Evolutionary conservation across 768 basidiomycete genomes (phyloP).

Genomic region (Russula dissimulans): DNA sequence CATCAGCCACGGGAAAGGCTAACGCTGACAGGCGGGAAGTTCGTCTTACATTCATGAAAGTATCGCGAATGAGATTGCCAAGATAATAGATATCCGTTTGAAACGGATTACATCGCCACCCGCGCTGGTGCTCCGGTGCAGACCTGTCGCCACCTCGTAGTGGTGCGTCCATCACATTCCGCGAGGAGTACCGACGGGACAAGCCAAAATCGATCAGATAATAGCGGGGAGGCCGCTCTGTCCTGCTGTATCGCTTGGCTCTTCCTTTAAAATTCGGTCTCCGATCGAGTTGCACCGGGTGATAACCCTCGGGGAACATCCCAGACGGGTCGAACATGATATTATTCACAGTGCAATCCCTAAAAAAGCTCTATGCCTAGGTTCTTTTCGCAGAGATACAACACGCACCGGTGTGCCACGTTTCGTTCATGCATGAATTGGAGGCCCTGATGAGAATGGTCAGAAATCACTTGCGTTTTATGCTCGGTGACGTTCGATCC

Average conservation of each 20-base stretch:
- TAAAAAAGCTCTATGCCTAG: background rate
- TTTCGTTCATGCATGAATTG: background rate
- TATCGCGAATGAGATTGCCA: slow-evolving; percentile 20
- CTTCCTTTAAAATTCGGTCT: background rate
- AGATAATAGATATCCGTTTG: slow-evolving; percentile 22
- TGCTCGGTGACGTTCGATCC: background rate
- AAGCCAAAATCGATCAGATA: slow-evolving; percentile 27
- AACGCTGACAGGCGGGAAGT: background rate
- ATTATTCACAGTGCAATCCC: slow-evolving; percentile 10
- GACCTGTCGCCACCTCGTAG: slow-evolving; percentile 22
- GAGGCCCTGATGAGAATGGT: slow-evolving; percentile 1
- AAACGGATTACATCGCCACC: slow-evolving; percentile 20
- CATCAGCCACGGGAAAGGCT: background rate
- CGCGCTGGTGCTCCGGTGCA: slow-evolving; percentile 21
- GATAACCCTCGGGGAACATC: slow-evolving; percentile 9
- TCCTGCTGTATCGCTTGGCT: slow-evolving; percentile 20
- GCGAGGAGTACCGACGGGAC: slow-evolving; percentile 14
- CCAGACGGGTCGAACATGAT: slow-evolving; percentile 12
- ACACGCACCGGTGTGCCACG: slow-evolving; percentile 7
- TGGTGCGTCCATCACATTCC: slow-evolving; percentile 13
- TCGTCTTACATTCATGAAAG: slow-evolving; percentile 10
- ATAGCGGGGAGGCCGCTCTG: slow-evolving; percentile 22
- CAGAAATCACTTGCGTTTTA: background rate
- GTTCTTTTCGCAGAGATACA: background rate
- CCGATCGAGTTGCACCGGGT: background rate